These are phyloP conservation scores for Mortierella alpina DNA, from an alignment of 192 early-diverging fungal species.

Conservation along the genomic window DNA sequence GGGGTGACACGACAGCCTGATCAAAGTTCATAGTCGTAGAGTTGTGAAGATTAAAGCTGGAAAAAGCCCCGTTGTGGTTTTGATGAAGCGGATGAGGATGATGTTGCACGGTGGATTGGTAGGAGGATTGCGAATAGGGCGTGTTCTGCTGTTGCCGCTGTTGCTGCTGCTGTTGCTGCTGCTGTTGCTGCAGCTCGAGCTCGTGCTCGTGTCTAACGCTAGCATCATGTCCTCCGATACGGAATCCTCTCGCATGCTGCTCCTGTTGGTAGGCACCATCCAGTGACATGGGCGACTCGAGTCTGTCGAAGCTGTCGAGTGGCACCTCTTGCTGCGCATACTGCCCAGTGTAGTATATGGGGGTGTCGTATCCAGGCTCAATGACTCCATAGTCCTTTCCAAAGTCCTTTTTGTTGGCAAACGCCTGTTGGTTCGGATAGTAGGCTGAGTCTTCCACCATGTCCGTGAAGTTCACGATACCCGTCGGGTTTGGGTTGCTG, in stretches of 20 bases:
- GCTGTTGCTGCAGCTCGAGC: conserved; percentile 1
- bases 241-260: not conserved
- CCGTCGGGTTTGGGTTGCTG: conserved; percentile 19
- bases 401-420: conserved; percentile 16
- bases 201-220: not conserved
- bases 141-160: not conserved
- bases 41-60: conserved; percentile 1
- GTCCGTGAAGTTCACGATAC: not conserved
- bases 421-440: not conserved
- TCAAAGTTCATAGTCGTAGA: conserved; percentile 11
- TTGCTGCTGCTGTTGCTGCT: conserved; percentile 8
- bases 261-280: conserved; percentile 5
- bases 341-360: conserved; percentile 1
- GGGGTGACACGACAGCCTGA: conserved; percentile 7
- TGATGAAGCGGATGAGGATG: conserved; percentile 4
- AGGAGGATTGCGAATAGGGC: too few species aligned
- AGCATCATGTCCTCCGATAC: not conserved
- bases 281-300: conserved; percentile 15
- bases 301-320: conserved; percentile 22
- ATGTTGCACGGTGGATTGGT: not conserved
- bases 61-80: not conserved
- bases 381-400: conserved; percentile 5
- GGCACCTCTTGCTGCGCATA: conserved; percentile 5
- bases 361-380: conserved; percentile 7
- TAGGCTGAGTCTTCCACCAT: conserved; percentile 5